These are phyloP conservation scores for Tetrapyrgos nigripes DNA, from an alignment of 1,284 basidiomycete species.

Conservation along the genomic window DNA sequence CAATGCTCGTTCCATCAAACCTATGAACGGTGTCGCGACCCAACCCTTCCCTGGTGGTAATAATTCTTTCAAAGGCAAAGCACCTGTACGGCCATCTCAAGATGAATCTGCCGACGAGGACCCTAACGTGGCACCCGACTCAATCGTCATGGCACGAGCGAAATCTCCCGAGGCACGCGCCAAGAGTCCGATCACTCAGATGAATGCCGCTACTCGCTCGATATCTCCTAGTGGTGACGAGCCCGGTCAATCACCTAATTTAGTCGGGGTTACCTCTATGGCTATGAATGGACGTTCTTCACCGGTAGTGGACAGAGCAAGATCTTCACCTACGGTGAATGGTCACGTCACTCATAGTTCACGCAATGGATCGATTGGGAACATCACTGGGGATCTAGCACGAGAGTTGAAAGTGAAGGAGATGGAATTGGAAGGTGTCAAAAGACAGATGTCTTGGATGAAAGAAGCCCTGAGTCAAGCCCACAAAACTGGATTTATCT, in stretches of 20 bases:
- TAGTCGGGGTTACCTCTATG: constrained; percentile 61
- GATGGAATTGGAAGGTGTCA: constrained; percentile 78
- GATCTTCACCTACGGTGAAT: constrained; percentile 63
- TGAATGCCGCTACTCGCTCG: constrained; percentile 51
- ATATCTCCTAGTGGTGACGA: constrained; percentile 58
- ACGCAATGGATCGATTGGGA: constrained; percentile 66
- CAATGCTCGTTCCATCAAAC: constrained; percentile 37
- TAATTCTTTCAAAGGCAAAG: constrained; percentile 50
- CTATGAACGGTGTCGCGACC: constrained; percentile 51
- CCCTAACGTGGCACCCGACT: constrained; percentile 53
- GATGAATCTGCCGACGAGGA: constrained; percentile 66
- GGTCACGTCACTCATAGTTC: constrained; percentile 50
- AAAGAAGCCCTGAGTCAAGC: constrained; percentile 83
- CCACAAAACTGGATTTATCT: constrained; percentile 82
- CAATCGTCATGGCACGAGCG: constrained; percentile 52
- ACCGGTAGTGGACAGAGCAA: constrained; percentile 59
- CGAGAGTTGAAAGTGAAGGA: constrained; percentile 84
- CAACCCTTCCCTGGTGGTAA: constrained; percentile 38
- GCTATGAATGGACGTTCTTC: constrained; percentile 64
- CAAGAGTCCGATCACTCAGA: constrained; percentile 29
- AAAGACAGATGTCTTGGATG: constrained; percentile 88
- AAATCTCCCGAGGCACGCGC: constrained; percentile 26
- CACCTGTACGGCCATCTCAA: constrained; percentile 70
- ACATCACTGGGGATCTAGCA: constrained; percentile 75
- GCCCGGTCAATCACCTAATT: constrained; percentile 48